These are phyloP conservation scores for Cladophialophora yegresii DNA, from an alignment of 2,329 filamentous ascomycete genomes.

Conservation along the genomic window DNA sequence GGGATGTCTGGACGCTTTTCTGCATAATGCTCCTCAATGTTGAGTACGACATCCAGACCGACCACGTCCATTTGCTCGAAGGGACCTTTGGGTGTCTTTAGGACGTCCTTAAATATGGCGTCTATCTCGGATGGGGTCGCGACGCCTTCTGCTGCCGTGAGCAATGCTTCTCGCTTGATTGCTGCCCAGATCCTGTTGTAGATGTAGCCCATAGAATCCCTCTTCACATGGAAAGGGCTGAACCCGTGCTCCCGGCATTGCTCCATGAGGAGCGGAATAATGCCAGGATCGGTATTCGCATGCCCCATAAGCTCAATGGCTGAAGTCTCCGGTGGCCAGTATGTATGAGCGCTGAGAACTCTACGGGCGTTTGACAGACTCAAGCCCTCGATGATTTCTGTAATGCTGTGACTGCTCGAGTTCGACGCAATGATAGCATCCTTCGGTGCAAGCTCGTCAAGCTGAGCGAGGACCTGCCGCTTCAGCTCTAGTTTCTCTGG, in stretches of 20 bases:
- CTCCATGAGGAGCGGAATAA: constrained; percentile 40
- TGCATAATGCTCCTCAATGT: constrained; percentile 48
- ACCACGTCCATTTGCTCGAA: constrained; percentile 48
- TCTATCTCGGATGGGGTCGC: constrained; percentile 44
- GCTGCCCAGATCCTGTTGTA: constrained; percentile 48
- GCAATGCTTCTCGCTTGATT: constrained; percentile 47
- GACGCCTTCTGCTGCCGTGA: constrained; percentile 43
- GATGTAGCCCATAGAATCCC: constrained; percentile 45
- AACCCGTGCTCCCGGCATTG: constrained; percentile 42
- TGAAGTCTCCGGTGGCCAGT: constrained; percentile 46
- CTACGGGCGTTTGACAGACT: constrained; percentile 41
- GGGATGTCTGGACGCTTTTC: constrained; percentile 40
- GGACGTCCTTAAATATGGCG: constrained; percentile 43
- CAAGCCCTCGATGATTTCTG: constrained; percentile 47
- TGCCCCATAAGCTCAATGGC: constrained; percentile 47
- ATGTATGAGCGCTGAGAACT: constrained; percentile 50
- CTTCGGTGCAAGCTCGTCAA: constrained; percentile 44
- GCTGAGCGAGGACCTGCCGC: constrained; percentile 43
- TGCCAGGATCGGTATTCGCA: constrained; percentile 39
- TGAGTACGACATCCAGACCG: constrained; percentile 45
- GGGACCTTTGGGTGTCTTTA: constrained; percentile 43
- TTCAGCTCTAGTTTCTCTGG: constrained; percentile 51
- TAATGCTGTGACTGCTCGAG: constrained; percentile 51
- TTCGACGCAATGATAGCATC: constrained; percentile 51
- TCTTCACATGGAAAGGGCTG: constrained; percentile 43